Evolutionary conservation across 768 basidiomycete species (phyloP).

Genomic region (Hygrophorus pudorinus): DNA sequence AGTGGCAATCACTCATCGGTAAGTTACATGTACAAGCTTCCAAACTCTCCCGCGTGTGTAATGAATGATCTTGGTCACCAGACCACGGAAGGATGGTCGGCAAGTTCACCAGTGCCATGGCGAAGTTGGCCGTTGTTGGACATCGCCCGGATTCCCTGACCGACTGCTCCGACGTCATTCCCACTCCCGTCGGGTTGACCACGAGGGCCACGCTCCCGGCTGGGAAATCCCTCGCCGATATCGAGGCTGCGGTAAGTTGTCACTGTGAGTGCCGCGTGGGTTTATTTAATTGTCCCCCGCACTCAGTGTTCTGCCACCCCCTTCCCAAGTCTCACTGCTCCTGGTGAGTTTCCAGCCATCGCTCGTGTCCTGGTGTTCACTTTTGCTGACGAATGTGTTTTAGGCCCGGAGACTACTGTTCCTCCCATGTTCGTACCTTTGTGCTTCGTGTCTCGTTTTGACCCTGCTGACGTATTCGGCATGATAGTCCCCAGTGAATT

Average conservation of each 20-base stretch:
- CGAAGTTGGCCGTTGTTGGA: conserved; percentile 12
- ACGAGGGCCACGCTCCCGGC: conserved; percentile 18
- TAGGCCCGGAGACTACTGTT: conserved; percentile 13
- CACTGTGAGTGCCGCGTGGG: no score
- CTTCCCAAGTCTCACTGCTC: conserved; percentile 16
- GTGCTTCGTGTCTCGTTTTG: background rate
- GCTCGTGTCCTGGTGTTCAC: no score
- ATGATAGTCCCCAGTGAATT: no score
- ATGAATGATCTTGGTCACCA: no score
- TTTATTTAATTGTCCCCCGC: background rate
- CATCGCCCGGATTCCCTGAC: conserved; percentile 13
- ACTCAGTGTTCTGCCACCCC: conserved; percentile 14
- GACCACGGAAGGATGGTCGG: no score
- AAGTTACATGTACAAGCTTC: conserved; percentile 1
- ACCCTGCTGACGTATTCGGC: background rate
- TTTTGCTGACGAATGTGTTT: background rate
- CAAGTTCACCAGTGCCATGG: no score
- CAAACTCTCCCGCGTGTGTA: no score
- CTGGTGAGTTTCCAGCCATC: conserved; percentile 5
- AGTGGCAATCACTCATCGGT: conserved; percentile 29
- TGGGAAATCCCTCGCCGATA: conserved; percentile 18
- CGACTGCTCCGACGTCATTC: conserved; percentile 22
- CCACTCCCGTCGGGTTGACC: conserved; percentile 8
- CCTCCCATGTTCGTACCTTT: conserved; percentile 12
- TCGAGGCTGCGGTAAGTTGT: conserved; percentile 17